Evolutionary conservation across 352 stramenopile species (phyloP), one percentile per base, ranked within the genome.

Genomic region (Phytophthora multivora): DNA sequence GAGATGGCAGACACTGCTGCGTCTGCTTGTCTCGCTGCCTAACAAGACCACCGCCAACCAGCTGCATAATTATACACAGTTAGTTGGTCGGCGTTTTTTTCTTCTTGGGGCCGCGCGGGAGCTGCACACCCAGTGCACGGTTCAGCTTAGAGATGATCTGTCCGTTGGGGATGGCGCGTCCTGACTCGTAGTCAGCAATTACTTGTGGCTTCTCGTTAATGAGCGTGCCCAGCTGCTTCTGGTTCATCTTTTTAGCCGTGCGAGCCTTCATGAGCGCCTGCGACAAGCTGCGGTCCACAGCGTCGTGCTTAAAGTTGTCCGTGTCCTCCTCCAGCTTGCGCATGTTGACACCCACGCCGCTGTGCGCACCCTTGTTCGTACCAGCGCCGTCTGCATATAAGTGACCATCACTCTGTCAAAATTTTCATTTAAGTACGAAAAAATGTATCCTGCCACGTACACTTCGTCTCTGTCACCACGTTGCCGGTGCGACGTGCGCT

Each of bases 101-200:
- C 81, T 93, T 93, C 74, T 86, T 87, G 45, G 72, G 47, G 31
- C 76, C 82, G 38, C 90, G 88, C 11, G 90, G 90, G 3, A 98
- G 79, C 65, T 93, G 89, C 50, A 80, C 76, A 30, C 93, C 96
- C 43, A 99, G 82, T 57, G 95, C 90, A 46, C 93, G 89, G 67
- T 99, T 97, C 45, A 99, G 81, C 79, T 99, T 99, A 16, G 71
- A 81, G 63, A 99, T 99, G 75, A 99, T 97, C 73, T 98, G 84
- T 30, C 89, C 90, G 77, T 99, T 99, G 6, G 97, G 97, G 71
- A 99, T 98, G 30, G 97, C 97, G 64, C 98, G 98, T 31, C 97
- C 97, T 12, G 87, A 98, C 74, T 99, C 97, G 77, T 99, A 99
- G 69, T 99, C 92, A 28, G 86, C 93, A 31, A 99, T 95, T 12